phyloP scores from a whole-genome alignment of 441 rosid species.

The Arabidopsis lyrata region DNA sequence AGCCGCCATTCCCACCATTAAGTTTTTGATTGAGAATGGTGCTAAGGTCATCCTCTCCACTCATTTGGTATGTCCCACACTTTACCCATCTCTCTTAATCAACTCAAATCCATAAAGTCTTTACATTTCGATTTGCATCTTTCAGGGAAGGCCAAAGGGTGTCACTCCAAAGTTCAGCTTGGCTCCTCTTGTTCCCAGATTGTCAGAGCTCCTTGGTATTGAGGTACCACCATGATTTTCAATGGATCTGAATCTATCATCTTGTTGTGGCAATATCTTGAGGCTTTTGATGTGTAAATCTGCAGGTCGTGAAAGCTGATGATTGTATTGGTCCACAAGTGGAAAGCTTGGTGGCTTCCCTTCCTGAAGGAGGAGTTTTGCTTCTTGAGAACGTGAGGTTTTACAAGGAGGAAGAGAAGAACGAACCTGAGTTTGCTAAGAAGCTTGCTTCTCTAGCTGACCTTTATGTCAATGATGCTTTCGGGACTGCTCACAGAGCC shows the following conservation, averaged over 20 bases:
- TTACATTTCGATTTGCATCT: slow-evolving; percentile 12
- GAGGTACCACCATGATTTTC: slow-evolving; percentile 41
- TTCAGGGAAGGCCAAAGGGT: slow-evolving; percentile 79
- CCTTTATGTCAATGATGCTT: slow-evolving; percentile 90
- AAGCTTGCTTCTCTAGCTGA: slow-evolving; percentile 92
- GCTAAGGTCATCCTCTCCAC: slow-evolving; percentile 76
- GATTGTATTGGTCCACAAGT: slow-evolving; percentile 95
- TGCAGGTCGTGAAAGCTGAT: slow-evolving; percentile 84
- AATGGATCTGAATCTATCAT: background rate
- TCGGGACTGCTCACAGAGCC: slow-evolving; percentile 97
- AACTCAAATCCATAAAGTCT: background rate
- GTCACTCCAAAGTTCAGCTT: slow-evolving; percentile 77
- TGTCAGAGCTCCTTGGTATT: slow-evolving; percentile 69
- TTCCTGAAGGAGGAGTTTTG: slow-evolving; percentile 86
- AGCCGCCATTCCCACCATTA: slow-evolving; percentile 88
- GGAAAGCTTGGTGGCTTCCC: slow-evolving; percentile 76
- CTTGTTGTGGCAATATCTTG: background rate
- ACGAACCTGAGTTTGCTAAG: slow-evolving; percentile 93
- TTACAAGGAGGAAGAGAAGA: slow-evolving; percentile 97
- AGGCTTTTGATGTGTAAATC: slow-evolving; percentile 6
- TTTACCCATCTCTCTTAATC: background rate
- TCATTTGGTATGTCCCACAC: slow-evolving; percentile 55
- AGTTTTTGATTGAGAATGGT: slow-evolving; percentile 70
- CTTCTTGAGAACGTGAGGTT: slow-evolving; percentile 95
- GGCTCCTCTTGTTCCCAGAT: slow-evolving; percentile 70